Base-by-base conservation (phyloP, 148 eudicot species). In the Chenopodium formosanum region DNA sequence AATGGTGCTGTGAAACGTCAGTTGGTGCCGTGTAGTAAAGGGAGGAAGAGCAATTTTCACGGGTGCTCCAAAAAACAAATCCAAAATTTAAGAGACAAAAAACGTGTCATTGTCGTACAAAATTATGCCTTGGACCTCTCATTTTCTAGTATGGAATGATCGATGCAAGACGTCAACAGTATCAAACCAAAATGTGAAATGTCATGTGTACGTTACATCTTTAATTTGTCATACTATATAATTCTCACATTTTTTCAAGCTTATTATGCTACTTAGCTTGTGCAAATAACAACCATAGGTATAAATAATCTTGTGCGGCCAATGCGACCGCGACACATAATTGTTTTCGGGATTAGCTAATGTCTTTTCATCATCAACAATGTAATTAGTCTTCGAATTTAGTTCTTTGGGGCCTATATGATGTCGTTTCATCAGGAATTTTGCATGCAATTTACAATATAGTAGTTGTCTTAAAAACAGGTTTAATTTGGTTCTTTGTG, bases 71-170 rank as follows among this genome's bases (percentile, higher is more conserved):
- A 53, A n/a, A 53, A 47, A 9, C 66, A 74, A 75, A 50, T 17
- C 52, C 73, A 69, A 64, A 31, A 62, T 27, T 37, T 46, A n/a
- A 3, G 56, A 22, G 56, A 73, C 70, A 40, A 73, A 73, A 74
- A 74, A 74, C 25, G 22, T 32, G 79, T 81, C 75, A n/a, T 53
- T 53, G 37, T 82, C 80, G 44, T 76, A 82, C 80, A 76, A 58
- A 56, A 40, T 46, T 40, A 53, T 34, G 60, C 75, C 50, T 50
- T 25, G 8, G 84, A 77, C 80, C 80, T 76, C 80, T 82, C 76
- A 76, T 76, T 82, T 76, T 82, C 84, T 56, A 70, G 70, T 52
- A 76, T 58, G 76, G 75, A 82, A 77, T 76, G 84, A 82, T 82
- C 63, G 70, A 82, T 77, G 70, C 76, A 77, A 82, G 29, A 76